Percentiles rank a stretch among this genome's conserved stretches.
These are phyloP conservation scores for Pseudodiploospora longispora DNA, from an alignment of 2,329 filamentous ascomycete genomes.

Conservation along the genomic window DNA sequence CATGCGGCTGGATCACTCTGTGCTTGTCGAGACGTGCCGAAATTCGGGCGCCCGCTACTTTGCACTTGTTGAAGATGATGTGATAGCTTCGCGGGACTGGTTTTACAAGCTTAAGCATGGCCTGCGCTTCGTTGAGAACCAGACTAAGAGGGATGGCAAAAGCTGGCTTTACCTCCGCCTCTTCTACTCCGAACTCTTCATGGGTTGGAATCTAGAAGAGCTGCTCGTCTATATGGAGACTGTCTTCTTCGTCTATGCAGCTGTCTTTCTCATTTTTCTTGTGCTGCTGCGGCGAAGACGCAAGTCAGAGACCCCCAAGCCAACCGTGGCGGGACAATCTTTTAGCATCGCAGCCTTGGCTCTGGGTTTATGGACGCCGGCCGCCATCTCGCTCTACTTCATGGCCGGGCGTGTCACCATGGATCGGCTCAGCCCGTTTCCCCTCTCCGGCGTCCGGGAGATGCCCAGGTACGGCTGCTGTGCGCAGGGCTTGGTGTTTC, in stretches of 20 bases:
- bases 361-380: constrained; percentile 24
- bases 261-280: constrained; percentile 14
- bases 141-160: constrained; percentile 7
- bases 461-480: constrained; percentile 32
- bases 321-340: not conserved
- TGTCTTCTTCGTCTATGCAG: constrained; percentile 19
- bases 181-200: constrained; percentile 30
- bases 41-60: constrained; percentile 22
- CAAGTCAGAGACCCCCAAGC: not conserved
- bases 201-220: constrained; percentile 31
- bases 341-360: constrained; percentile 15
- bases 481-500: constrained; percentile 29
- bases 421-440: constrained; percentile 16
- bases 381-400: constrained; percentile 23
- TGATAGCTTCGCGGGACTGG: constrained; percentile 28
- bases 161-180: constrained; percentile 30
- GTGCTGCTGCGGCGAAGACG: constrained; percentile 2
- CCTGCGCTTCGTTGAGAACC: constrained; percentile 19
- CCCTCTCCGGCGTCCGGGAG: constrained; percentile 18
- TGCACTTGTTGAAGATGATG: constrained; percentile 29
- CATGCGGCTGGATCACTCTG: constrained; percentile 25
- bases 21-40: constrained; percentile 24
- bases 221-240: constrained; percentile 19
- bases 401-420: constrained; percentile 20
- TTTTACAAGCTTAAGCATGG: constrained; percentile 20